phyloP scores from a whole-genome alignment of 2,329 filamentous ascomycete genomes.

The Penicillium brevicompactum region DNA sequence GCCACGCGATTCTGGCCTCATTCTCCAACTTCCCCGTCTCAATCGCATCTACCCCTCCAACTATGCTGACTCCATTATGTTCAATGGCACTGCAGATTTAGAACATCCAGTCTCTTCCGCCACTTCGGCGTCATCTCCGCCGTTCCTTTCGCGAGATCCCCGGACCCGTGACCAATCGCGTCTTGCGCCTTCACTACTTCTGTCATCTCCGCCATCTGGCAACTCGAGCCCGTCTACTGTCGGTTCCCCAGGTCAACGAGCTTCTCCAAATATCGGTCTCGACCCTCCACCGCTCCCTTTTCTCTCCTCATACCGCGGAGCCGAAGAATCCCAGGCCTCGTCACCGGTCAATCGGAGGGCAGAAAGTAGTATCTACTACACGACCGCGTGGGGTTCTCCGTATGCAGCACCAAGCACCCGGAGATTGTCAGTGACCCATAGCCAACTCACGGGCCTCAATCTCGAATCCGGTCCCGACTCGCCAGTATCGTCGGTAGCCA shows the following conservation, averaged over 20 bases:
- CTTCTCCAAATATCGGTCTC: slow-evolving; percentile 30
- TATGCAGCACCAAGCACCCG: slow-evolving; percentile 67
- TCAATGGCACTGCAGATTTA: slow-evolving; percentile 35
- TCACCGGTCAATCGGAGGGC: slow-evolving; percentile 46
- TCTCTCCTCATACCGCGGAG: slow-evolving; percentile 34
- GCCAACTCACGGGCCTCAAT: slow-evolving; percentile 50
- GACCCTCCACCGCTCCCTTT: slow-evolving; percentile 34
- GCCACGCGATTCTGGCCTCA: slow-evolving; percentile 18
- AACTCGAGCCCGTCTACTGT: slow-evolving; percentile 39
- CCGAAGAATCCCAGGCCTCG: slow-evolving; percentile 40
- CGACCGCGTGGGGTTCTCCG: slow-evolving; percentile 89
- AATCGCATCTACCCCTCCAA: slow-evolving; percentile 8
- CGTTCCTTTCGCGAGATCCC: slow-evolving; percentile 30
- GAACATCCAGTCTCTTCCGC: slow-evolving; percentile 39
- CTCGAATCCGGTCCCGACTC: slow-evolving; percentile 37
- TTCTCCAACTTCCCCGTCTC: slow-evolving; percentile 8
- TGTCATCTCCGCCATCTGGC: slow-evolving; percentile 39
- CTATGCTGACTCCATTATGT: slow-evolving; percentile 15
- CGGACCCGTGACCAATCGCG: slow-evolving; percentile 34
- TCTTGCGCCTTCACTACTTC: slow-evolving; percentile 33
- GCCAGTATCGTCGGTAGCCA: slow-evolving; percentile 33
- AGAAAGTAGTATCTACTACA: slow-evolving; percentile 61
- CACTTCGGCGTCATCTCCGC: slow-evolving; percentile 40
- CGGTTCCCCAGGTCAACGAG: slow-evolving; percentile 36
- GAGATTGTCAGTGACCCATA: slow-evolving; percentile 41